These are phyloP conservation scores for Samsoniella hepiali DNA, from an alignment of 2,329 filamentous ascomycete species.

Conservation along the genomic window DNA sequence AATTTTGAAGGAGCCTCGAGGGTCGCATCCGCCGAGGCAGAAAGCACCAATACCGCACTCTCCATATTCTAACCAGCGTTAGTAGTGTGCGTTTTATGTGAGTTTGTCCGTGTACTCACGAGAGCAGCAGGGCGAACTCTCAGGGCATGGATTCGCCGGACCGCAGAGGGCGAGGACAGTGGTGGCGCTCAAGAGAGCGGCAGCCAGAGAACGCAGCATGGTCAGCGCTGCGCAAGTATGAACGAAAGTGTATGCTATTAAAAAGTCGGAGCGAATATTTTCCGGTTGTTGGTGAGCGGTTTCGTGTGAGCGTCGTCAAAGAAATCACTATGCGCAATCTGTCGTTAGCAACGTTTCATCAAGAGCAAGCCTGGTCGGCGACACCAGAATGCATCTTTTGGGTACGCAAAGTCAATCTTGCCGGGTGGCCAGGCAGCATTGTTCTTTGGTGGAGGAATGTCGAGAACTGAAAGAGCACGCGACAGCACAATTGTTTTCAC, in stretches of 20 bases:
- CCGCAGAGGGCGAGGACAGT: slow-evolving; percentile 42
- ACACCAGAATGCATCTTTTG: background rate
- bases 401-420: background rate
- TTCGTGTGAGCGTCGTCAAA: background rate
- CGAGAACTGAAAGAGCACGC: background rate
- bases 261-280: background rate
- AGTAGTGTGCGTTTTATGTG: background rate
- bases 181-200: slow-evolving; percentile 33
- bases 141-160: slow-evolving; percentile 61
- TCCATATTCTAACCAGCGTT: slow-evolving; percentile 67
- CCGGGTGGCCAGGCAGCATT: background rate
- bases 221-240: slow-evolving; percentile 9
- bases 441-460: background rate
- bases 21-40: slow-evolving; percentile 94
- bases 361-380: background rate
- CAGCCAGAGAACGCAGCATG: slow-evolving; percentile 33
- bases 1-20: slow-evolving; percentile 75
- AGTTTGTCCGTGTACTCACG: slow-evolving; percentile 51
- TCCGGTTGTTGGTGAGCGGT: background rate
- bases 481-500: background rate
- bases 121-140: slow-evolving; percentile 72
- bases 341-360: background rate
- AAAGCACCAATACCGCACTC: slow-evolving; percentile 91
- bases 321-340: background rate
- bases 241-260: background rate